Evolutionary conservation across 768 basidiomycete genomes (phyloP).

Genomic region (Mycena kentingensis): DNA sequence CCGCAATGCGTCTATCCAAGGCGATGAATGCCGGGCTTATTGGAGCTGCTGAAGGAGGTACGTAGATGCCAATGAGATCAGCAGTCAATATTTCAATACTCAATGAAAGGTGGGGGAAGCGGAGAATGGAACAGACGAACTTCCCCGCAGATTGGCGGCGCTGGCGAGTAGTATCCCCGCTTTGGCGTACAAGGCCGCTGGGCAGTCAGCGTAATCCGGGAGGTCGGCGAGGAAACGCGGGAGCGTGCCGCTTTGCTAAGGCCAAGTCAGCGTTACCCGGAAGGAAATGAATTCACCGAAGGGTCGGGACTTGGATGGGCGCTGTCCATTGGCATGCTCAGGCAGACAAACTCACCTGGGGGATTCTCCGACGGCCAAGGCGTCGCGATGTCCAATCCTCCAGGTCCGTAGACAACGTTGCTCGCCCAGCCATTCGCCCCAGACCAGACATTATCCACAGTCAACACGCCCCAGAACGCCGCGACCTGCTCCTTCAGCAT

Average conservation of each 20-base stretch:
- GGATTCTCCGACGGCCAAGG: slow-evolving; percentile 14
- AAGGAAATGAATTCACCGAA: neutral
- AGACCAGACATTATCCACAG: slow-evolving; percentile 41
- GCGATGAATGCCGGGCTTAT: slow-evolving; percentile 26
- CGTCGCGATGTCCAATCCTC: slow-evolving; percentile 17
- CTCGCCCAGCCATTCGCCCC: slow-evolving; percentile 36
- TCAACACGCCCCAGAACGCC: slow-evolving; percentile 18
- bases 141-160: slow-evolving; percentile 5
- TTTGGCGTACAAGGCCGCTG: slow-evolving; percentile 6
- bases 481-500: slow-evolving; percentile 8
- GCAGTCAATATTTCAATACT: no score
- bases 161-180: slow-evolving; percentile 28
- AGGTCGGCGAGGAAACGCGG: slow-evolving; percentile 5
- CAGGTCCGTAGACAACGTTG: slow-evolving; percentile 34
- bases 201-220: slow-evolving; percentile 1
- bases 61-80: neutral
- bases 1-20: slow-evolving; percentile 21
- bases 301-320: neutral
- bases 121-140: neutral
- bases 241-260: slow-evolving; percentile 12
- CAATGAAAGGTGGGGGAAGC: neutral
- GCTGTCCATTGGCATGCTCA: neutral
- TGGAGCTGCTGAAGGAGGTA: neutral
- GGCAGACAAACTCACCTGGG: slow-evolving; percentile 1
- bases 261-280: no score